Evolutionary conservation across 441 rosid species (phyloP).

Genomic region (Erodium trifolium): DNA sequence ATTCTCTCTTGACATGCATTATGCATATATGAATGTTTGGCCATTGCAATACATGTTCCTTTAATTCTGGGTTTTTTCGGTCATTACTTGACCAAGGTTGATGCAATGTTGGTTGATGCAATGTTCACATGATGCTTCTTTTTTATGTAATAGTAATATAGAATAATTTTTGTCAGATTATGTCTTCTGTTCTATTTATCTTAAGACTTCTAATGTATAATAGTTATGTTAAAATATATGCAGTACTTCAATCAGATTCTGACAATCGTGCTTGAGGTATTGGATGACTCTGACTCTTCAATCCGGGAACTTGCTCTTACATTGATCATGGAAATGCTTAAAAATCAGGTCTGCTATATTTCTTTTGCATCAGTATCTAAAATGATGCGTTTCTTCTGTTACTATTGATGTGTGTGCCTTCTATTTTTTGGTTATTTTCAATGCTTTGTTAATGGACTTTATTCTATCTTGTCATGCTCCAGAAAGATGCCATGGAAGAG

Average conservation of each 20-base stretch:
- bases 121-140: background rate
- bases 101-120: background rate
- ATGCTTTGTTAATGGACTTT: background rate
- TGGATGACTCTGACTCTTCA: slow-evolving; percentile 69
- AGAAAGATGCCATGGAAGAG: slow-evolving; percentile 83
- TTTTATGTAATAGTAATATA: background rate
- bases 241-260: slow-evolving; percentile 98
- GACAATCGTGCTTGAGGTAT: slow-evolving; percentile 88
- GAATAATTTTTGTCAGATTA: background rate
- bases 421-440: slow-evolving; percentile 1
- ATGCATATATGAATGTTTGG: background rate
- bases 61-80: background rate
- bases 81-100: background rate
- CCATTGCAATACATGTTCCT: background rate
- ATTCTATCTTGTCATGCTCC: slow-evolving; percentile 19
- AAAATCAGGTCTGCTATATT: slow-evolving; percentile 52
- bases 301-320: slow-evolving; percentile 69
- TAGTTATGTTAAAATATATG: slow-evolving; percentile 16
- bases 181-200: background rate
- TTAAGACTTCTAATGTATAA: background rate
- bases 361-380: background rate
- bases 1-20: background rate
- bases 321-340: slow-evolving; percentile 76
- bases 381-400: slow-evolving; percentile 1
- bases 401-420: slow-evolving; percentile 2